Percentiles rank a stretch among this genome's conserved stretches.
These are phyloP conservation scores for Ceratocystis smalleyi DNA, from an alignment of 2,329 filamentous ascomycete species.

Conservation along the genomic window DNA sequence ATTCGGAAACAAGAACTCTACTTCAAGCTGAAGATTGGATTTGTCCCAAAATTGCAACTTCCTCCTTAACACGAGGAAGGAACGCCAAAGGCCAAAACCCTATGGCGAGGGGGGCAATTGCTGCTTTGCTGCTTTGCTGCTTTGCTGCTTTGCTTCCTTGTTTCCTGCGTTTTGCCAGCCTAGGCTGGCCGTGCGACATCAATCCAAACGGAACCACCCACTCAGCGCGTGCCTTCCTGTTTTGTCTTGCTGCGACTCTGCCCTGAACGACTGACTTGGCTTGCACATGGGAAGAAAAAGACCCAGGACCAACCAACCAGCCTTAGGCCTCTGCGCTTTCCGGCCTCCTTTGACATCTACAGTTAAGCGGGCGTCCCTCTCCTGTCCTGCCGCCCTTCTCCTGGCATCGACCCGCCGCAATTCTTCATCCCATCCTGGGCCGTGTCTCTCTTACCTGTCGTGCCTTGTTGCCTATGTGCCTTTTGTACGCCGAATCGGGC, in stretches of 20 bases:
- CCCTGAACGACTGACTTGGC: background rate
- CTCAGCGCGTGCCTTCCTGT: background rate
- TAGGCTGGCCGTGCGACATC: background rate
- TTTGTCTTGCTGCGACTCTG: background rate
- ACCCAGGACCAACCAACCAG: background rate
- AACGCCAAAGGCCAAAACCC: background rate
- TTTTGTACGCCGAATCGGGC: background rate
- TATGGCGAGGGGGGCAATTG: background rate
- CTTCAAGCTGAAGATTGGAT: background rate
- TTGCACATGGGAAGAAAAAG: background rate
- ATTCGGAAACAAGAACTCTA: background rate
- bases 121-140: background rate
- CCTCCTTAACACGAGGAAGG: constrained; percentile 4
- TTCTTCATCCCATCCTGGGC: background rate
- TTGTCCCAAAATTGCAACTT: constrained; percentile 3
- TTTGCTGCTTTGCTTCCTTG: background rate
- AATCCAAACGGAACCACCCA: background rate
- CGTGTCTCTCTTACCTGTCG: background rate
- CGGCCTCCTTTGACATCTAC: background rate
- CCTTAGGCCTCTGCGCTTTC: background rate
- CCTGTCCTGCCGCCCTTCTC: background rate
- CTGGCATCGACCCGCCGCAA: background rate
- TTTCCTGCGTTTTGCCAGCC: background rate
- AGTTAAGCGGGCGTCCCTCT: background rate
- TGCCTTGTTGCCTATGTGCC: background rate